Evolutionary conservation across 805 yeast species (phyloP).

Genomic region (Candida anglica): DNA sequence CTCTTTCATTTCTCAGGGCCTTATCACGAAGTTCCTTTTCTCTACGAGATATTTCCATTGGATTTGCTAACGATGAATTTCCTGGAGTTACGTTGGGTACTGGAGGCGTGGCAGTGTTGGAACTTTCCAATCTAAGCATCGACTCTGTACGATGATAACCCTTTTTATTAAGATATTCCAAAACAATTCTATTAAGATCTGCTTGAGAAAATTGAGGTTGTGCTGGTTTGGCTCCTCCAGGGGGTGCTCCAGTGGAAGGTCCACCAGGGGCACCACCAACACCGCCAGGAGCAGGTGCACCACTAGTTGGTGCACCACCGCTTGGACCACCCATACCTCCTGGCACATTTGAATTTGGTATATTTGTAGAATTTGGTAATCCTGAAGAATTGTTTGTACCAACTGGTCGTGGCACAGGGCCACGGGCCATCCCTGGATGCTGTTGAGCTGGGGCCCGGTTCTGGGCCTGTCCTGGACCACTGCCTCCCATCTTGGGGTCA

Average conservation of each 20-base stretch:
- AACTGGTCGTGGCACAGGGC: too few relatives aligned
- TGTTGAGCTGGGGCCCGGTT: too few relatives aligned
- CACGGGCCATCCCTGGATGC: too few relatives aligned
- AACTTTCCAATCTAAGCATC: conserved; percentile 82
- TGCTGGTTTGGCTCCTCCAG: conserved; percentile 15
- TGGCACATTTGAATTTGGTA: too few relatives aligned
- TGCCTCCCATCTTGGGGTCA: too few relatives aligned
- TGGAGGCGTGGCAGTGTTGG: conserved; percentile 54
- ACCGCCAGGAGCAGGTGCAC: neutral
- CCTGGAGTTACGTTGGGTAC: conserved; percentile 48
- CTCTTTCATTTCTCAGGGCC: conserved; percentile 24
- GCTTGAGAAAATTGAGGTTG: conserved; percentile 65
- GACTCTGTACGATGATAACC: conserved; percentile 95
- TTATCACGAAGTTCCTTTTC: conserved; percentile 27
- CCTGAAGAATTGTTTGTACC: too few relatives aligned
- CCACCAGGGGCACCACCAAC: neutral
- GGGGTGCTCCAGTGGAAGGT: neutral
- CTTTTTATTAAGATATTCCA: conserved; percentile 88
- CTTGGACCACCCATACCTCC: neutral
- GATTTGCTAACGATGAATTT: conserved; percentile 29
- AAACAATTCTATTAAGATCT: conserved; percentile 85
- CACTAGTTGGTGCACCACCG: neutral
- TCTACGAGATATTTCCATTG: conserved; percentile 25
- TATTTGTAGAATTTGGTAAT: too few relatives aligned
- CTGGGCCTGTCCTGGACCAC: too few relatives aligned